Evolutionary conservation across 2,329 filamentous ascomycete genomes (phyloP).

Genomic region (Claviceps spartinae): DNA sequence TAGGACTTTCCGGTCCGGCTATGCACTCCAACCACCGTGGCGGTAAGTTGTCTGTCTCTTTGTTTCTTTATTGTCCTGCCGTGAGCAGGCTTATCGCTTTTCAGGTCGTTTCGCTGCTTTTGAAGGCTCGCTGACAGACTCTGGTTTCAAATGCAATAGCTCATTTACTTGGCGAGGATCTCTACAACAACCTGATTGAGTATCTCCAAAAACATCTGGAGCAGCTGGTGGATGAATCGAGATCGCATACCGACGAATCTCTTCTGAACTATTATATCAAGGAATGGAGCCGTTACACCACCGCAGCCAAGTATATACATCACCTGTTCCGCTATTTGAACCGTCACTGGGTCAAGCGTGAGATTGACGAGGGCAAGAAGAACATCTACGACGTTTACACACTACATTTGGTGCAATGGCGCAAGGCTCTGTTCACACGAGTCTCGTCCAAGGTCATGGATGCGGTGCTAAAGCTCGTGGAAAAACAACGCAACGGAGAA

Average conservation of each 20-base stretch:
- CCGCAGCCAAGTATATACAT: constrained; percentile 92
- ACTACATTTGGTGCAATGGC: constrained; percentile 90
- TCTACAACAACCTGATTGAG: constrained; percentile 80
- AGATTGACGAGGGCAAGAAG: constrained; percentile 98
- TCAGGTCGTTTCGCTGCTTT: not conserved
- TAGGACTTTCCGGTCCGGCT: constrained; percentile 39
- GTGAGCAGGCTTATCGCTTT: not conserved
- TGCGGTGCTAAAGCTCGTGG: constrained; percentile 84
- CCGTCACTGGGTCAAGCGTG: constrained; percentile 95
- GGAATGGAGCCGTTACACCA: constrained; percentile 93
- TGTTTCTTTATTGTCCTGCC: too few relatives aligned
- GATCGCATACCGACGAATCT: constrained; percentile 76
- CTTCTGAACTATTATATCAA: constrained; percentile 86
- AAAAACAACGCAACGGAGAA: constrained; percentile 94
- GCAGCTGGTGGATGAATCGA: constrained; percentile 57
- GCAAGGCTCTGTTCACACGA: constrained; percentile 72
- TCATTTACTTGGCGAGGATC: constrained; percentile 86
- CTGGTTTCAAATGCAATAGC: constrained; percentile 34
- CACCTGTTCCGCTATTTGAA: constrained; percentile 95
- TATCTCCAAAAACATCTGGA: constrained; percentile 71
- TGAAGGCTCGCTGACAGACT: not conserved
- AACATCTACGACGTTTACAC: constrained; percentile 98
- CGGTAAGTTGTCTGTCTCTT: constrained; percentile 32
- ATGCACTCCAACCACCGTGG: constrained; percentile 37
- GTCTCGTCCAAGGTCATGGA: constrained; percentile 87